These are phyloP conservation scores for Cubamyces lactineus DNA, from an alignment of 768 basidiomycete species.

Conservation along the genomic window DNA sequence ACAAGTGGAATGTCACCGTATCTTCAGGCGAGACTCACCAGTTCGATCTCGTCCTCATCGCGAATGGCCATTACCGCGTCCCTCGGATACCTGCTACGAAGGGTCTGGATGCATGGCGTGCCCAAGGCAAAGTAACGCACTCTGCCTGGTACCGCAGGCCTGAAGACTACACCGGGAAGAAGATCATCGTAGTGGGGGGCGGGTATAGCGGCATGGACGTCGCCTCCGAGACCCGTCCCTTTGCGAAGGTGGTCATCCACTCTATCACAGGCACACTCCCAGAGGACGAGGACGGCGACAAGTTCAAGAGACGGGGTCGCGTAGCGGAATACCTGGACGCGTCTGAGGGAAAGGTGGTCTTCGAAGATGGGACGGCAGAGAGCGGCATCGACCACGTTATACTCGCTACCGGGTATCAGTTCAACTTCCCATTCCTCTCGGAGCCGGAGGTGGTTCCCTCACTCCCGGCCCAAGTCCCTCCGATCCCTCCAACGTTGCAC, in stretches of 20 bases:
- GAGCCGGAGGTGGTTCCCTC: constrained; percentile 38
- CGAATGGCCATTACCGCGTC: constrained; percentile 73
- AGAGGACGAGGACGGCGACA: constrained; percentile 28
- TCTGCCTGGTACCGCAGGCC: constrained; percentile 71
- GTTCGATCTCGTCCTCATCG: constrained; percentile 70
- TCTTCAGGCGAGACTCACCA: constrained; percentile 34
- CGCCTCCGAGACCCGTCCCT: constrained; percentile 54
- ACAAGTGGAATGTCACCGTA: constrained; percentile 52
- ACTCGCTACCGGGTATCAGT: constrained; percentile 77
- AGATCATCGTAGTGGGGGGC: constrained; percentile 50
- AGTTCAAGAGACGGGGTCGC: constrained; percentile 41
- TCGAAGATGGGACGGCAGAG: constrained; percentile 63
- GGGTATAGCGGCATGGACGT: constrained; percentile 74
- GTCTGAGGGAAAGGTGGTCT: constrained; percentile 50
- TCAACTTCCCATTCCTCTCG: constrained; percentile 67
- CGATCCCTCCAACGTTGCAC: constrained; percentile 54
- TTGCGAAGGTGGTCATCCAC: constrained; percentile 53
- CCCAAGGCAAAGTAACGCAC: constrained; percentile 56
- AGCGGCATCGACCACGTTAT: constrained; percentile 63
- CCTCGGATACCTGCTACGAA: constrained; percentile 68
- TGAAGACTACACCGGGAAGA: constrained; percentile 33
- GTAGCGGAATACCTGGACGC: constrained; percentile 45
- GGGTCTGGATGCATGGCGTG: constrained; percentile 64
- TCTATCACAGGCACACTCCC: constrained; percentile 46
- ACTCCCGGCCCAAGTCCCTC: constrained; percentile 50